Percentiles rank a stretch among this genome's conserved stretches.
These are phyloP conservation scores for Mycena galericulata DNA, from an alignment of 768 basidiomycete genomes.

Conservation along the genomic window DNA sequence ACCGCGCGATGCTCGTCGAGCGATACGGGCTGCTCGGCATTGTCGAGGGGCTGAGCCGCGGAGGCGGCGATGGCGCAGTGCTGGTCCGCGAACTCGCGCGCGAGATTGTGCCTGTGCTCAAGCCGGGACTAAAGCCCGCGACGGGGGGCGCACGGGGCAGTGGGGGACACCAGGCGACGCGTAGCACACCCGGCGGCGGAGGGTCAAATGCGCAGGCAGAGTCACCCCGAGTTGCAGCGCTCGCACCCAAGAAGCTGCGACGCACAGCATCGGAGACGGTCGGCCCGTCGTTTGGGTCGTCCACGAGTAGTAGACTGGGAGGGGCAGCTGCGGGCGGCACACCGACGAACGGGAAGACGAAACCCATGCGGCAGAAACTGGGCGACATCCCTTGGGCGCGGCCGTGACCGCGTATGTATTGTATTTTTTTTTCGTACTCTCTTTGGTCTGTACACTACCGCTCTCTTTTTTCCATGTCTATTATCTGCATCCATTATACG, in stretches of 20 bases:
- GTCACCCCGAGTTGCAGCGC: slow-evolving; percentile 35
- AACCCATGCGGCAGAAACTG: slow-evolving; percentile 63
- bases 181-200: slow-evolving; percentile 36
- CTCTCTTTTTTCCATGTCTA: slow-evolving; percentile 13
- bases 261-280: slow-evolving; percentile 78
- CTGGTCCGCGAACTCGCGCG: slow-evolving; percentile 90
- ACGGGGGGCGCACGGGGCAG: slow-evolving; percentile 42
- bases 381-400: slow-evolving; percentile 71
- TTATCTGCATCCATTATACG: slow-evolving; percentile 32
- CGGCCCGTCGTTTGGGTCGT: slow-evolving; percentile 34
- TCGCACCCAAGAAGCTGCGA: slow-evolving; percentile 75
- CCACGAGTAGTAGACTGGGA: slow-evolving; percentile 27
- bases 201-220: slow-evolving; percentile 33
- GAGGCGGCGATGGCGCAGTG: slow-evolving; percentile 85
- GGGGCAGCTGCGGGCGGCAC: slow-evolving; percentile 34
- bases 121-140: slow-evolving; percentile 75
- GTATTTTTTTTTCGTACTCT: slow-evolving; percentile 30
- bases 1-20: slow-evolving; percentile 84
- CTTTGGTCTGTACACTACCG: slow-evolving; percentile 34
- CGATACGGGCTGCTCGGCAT: slow-evolving; percentile 85
- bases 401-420: slow-evolving; percentile 12
- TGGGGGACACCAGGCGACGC: slow-evolving; percentile 29
- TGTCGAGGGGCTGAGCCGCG: slow-evolving; percentile 82
- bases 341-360: slow-evolving; percentile 47
- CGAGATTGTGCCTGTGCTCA: slow-evolving; percentile 84